Base-by-base conservation (phyloP, 139 green algal genomes). In the Chlamydomonas applanata region DNA sequence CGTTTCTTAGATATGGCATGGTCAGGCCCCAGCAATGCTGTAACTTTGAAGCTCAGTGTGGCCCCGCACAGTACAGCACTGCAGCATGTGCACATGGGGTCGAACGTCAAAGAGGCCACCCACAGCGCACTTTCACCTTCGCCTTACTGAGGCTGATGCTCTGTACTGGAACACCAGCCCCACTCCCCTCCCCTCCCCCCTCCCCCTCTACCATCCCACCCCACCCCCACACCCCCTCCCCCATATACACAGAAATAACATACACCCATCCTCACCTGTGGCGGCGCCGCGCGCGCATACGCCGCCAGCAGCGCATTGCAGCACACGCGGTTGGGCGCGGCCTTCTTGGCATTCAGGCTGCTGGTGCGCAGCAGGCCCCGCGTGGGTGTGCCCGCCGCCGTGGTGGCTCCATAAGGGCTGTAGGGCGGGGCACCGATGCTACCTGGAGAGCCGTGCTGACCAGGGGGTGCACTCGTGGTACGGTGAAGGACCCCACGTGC, bases 251-350 rank as follows among this genome's bases (percentile, higher is more conserved):
- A n/a, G n/a, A n/a, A n/a, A n/a, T n/a, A n/a, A n/a, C n/a, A n/a
- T n/a, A n/a, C n/a, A n/a, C 40, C 40, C 7, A 49, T 11, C 7
- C 73, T n/a, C 29, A 66, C 71, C 82, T 93, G 89, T 0, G 89
- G 85, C 9, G 91, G 92, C 16, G 77, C 77, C 17, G 92, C 92
- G 1, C 91, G 80, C 0, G 92, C 86, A 59, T 97, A 96, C 0
- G 92, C 90, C 0, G 90, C 90, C 71, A 97, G 85, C 69, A 97
- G 85, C 2, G 92, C 89, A 70, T 97, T 97, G 85, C 92, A 96
- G 83, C 92, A 97, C 5, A 97, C 91, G 32, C 89, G 33, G 76
- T 91, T 90, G 54, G 87, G 84, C 22, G 82, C 82, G 29, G 67
- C 75, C 73, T 91, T 91, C 57, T 88, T 88, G 74, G 77, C 82